These are phyloP conservation scores for Ilyonectria sp. DNA, from an alignment of 2,329 filamentous ascomycete species.

Conservation along the genomic window DNA sequence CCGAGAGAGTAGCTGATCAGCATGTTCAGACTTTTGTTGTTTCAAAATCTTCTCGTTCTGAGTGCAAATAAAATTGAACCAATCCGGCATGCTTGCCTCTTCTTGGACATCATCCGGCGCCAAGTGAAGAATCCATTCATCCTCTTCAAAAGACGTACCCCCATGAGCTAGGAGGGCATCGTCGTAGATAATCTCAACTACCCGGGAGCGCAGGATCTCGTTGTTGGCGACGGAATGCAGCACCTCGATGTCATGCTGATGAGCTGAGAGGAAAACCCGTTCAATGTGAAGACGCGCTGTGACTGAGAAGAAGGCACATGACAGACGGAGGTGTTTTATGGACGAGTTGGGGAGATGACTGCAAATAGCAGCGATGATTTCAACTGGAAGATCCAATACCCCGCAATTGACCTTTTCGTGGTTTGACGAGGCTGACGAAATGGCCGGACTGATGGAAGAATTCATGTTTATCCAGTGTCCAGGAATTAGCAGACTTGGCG, in stretches of 20 bases:
- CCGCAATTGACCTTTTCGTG: background rate
- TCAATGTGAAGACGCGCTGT: background rate
- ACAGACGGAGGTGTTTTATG: background rate
- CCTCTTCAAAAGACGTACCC: background rate
- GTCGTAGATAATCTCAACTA: conserved; percentile 5
- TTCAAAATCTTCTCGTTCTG: background rate
- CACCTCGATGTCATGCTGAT: background rate
- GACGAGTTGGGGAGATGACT: background rate
- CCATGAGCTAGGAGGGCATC: background rate
- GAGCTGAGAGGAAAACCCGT: conserved; percentile 2
- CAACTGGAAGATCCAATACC: background rate
- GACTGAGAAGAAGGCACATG: background rate
- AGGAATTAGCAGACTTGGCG: too few species aligned
- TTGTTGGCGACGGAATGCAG: background rate
- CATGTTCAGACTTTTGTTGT: background rate
- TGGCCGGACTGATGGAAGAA: too few species aligned
- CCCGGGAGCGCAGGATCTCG: background rate
- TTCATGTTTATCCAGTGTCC: too few species aligned
- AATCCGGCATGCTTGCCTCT: background rate
- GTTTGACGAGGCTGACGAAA: background rate
- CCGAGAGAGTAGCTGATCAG: background rate
- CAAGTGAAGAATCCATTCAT: background rate
- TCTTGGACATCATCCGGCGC: background rate
- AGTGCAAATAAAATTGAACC: background rate
- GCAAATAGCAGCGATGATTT: background rate